Evolutionary conservation across 495 filamentous ascomycete genomes (phyloP).

Genomic region (Polyplosphaeria fusca): DNA sequence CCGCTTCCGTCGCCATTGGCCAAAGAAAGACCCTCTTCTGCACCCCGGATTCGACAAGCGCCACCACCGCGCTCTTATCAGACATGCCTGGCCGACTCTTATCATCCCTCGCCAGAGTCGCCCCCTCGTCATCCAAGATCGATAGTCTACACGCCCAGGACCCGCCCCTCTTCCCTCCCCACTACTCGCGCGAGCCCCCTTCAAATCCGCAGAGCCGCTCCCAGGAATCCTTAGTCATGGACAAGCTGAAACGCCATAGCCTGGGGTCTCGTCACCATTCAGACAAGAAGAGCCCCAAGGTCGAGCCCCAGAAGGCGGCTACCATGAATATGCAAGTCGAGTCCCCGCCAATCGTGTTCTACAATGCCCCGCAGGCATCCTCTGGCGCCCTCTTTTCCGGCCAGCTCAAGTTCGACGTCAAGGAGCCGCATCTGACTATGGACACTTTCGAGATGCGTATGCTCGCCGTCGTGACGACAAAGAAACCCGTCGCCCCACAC

Average conservation of each 20-base stretch:
- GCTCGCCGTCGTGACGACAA: conserved; percentile 62
- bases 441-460: conserved; percentile 68
- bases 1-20: conserved; percentile 11
- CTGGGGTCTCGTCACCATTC: conserved; percentile 21
- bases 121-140: conserved; percentile 25
- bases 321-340: conserved; percentile 76
- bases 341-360: conserved; percentile 77
- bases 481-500: conserved; percentile 71
- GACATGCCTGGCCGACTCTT: conserved; percentile 33
- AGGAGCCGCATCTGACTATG: conserved; percentile 61
- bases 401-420: conserved; percentile 69
- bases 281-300: conserved; percentile 33
- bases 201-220: conserved; percentile 4
- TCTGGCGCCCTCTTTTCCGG: conserved; percentile 86
- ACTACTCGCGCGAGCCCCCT: conserved; percentile 29
- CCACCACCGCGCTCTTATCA: conserved; percentile 7
- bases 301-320: conserved; percentile 44
- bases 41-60: conserved; percentile 32
- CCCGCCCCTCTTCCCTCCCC: conserved; percentile 19
- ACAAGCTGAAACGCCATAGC: conserved; percentile 33
- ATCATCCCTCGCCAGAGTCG: conserved; percentile 6
- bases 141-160: background rate
- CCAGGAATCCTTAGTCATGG: conserved; percentile 30
- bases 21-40: background rate
- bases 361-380: conserved; percentile 68